Evolutionary conservation across 2,329 filamentous ascomycete species (phyloP).

Genomic region (Cytospora piceae): DNA sequence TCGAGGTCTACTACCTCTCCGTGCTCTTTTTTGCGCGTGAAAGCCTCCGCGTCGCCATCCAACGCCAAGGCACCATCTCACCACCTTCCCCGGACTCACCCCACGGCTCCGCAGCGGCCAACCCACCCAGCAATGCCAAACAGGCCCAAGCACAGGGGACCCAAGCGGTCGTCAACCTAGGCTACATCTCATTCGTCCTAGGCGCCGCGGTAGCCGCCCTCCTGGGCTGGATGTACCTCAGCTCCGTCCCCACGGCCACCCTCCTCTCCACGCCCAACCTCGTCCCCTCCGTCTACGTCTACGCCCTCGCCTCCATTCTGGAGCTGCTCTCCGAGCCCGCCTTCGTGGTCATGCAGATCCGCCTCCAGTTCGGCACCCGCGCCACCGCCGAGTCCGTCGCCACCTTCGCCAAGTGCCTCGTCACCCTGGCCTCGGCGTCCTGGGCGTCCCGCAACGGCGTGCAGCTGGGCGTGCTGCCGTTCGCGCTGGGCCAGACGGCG

Average conservation of each 20-base stretch:
- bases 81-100: neutral
- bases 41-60: constrained; percentile 86
- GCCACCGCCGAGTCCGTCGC: constrained; percentile 83
- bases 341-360: constrained; percentile 85
- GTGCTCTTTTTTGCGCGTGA: constrained; percentile 95
- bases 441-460: constrained; percentile 57
- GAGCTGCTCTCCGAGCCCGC: constrained; percentile 87
- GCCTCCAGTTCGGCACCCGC: constrained; percentile 77
- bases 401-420: constrained; percentile 74
- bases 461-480: constrained; percentile 78
- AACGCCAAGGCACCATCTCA: constrained; percentile 66
- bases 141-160: constrained; percentile 40
- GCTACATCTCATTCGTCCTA: constrained; percentile 25
- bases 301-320: constrained; percentile 61
- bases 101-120: neutral
- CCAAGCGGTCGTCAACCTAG: constrained; percentile 78
- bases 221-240: constrained; percentile 71
- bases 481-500: constrained; percentile 81
- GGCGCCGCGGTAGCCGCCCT: constrained; percentile 44
- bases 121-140: constrained; percentile 30
- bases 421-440: constrained; percentile 72
- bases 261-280: constrained; percentile 68
- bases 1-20: constrained; percentile 90
- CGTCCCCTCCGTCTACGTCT: constrained; percentile 54
- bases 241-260: constrained; percentile 49